phyloP scores from a whole-genome alignment of 2,329 filamentous ascomycete species.

The Cladophialophora psammophila region DNA sequence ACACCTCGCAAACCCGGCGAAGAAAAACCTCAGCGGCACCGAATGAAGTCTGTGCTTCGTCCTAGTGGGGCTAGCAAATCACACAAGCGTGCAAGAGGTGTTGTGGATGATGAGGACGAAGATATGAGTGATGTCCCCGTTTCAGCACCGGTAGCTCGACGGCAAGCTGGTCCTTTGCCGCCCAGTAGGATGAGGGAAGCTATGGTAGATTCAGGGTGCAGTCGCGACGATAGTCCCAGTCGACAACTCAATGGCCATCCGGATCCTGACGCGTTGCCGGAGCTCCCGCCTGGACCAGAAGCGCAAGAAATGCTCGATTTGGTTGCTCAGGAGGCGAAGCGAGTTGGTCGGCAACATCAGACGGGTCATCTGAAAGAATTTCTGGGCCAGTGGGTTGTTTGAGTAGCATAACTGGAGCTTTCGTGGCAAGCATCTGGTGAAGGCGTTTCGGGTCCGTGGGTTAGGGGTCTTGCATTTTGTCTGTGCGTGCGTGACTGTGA shows the following conservation, averaged over 20 bases:
- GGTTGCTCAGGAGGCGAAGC: constrained; percentile 38
- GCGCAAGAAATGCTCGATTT: constrained; percentile 42
- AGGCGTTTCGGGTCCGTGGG: constrained; percentile 18
- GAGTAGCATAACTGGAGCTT: neutral
- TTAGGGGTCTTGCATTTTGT: constrained; percentile 14
- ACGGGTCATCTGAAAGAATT: constrained; percentile 39
- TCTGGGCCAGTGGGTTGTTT: constrained; percentile 37
- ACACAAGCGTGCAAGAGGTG: constrained; percentile 51
- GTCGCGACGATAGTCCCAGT: constrained; percentile 40
- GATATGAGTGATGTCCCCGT: constrained; percentile 44
- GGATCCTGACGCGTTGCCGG: constrained; percentile 36
- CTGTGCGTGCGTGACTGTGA: constrained; percentile 30
- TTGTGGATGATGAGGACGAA: constrained; percentile 44
- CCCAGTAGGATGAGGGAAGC: constrained; percentile 29
- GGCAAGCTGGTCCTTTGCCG: constrained; percentile 29
- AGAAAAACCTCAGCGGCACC: constrained; percentile 36
- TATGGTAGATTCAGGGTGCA: constrained; percentile 32
- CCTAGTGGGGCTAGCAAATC: constrained; percentile 53
- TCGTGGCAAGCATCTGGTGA: neutral
- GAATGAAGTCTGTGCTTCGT: constrained; percentile 53
- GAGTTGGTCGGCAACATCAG: constrained; percentile 40
- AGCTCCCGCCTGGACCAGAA: constrained; percentile 39
- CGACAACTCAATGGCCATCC: constrained; percentile 41
- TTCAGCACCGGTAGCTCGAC: constrained; percentile 43
- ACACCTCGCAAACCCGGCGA: constrained; percentile 34